Evolutionary conservation across 768 basidiomycete genomes (phyloP), one percentile per base, ranked within the genome.

Genomic region (Naganishia kalamii): DNA sequence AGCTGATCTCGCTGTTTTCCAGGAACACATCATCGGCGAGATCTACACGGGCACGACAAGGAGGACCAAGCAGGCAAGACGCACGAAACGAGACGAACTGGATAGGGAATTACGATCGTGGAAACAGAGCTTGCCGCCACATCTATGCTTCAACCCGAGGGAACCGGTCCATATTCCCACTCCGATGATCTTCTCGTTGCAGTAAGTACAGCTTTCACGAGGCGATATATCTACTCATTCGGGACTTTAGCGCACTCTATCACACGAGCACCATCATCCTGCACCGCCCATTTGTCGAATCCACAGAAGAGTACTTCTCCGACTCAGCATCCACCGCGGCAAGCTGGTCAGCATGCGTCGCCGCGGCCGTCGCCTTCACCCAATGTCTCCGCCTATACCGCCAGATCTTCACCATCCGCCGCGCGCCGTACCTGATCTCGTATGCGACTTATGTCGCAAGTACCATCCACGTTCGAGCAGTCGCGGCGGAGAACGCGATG

Each of bases 401-500:
- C 29, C 52, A 65, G 41, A 68, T 67, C 7, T 70, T 70, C 50
- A 66, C 65, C 21, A 67, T 70, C 3, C 62, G 64, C 8, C 60
- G 70, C 7, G 70, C 70, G n/a, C 70, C 70, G 11, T 70, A 68
- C 35, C 65, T 70, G 30, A 68, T 68, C 48, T 70, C 70, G 0
- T 70, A 70, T 47, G 65, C 50, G 4, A 70, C 70, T 19, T 70
- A 63, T 30, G 70, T 70, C 6, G 70, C 70, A n/a, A 66, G 68
- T 3, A 70, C 70, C 17, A 70, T 70, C n/a, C 70, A 70, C 44
- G 68, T 70, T 19, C 68, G 70, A 19, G 60, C 46, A 13, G 35
- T 49, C 15, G 62, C 62, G n/a, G 62, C 62, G 25, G 46, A 63
- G 10, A 47, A 50, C n/a, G 44, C 46, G 5, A 49, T 40, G 37